Conservation (phyloP, 2,329 filamentous ascomycete genomes). For the Colletotrichum theobromicola region DNA sequence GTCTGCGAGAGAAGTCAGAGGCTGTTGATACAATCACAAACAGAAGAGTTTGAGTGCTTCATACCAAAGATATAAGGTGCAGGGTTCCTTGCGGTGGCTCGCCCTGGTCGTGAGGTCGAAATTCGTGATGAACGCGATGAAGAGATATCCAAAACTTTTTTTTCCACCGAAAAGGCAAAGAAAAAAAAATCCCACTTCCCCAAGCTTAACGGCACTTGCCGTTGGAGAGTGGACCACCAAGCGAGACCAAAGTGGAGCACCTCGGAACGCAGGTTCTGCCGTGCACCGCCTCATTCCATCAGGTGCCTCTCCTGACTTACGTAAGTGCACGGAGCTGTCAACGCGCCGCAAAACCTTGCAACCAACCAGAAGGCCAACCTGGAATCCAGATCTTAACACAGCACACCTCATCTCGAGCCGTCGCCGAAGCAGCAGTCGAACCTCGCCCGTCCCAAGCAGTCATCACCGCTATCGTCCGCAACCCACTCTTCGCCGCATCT, state of each 20-base stretch:
- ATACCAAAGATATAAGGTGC: constrained; percentile 25
- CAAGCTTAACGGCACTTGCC: constrained; percentile 11
- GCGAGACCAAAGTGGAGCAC: background rate
- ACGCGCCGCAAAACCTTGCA: constrained; percentile 46
- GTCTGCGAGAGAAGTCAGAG: background rate
- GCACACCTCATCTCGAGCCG: constrained; percentile 24
- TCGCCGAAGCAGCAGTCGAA: constrained; percentile 21
- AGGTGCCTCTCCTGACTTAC: constrained; percentile 5
- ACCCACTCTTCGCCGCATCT: constrained; percentile 21
- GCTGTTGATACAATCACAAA: background rate
- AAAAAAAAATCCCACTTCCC: constrained; percentile 24
- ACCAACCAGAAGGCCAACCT: constrained; percentile 41
- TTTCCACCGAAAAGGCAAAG: background rate
- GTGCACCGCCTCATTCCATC: background rate
- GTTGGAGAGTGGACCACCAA: background rate
- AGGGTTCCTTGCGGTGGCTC: constrained; percentile 69
- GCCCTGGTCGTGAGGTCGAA: constrained; percentile 44
- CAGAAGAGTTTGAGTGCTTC: background rate
- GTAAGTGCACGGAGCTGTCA: constrained; percentile 26
- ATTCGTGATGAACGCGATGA: constrained; percentile 1
- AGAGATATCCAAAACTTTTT: background rate
- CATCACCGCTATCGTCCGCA: constrained; percentile 12
- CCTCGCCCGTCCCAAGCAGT: constrained; percentile 2
- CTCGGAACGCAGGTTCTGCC: background rate
- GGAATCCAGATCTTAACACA: constrained; percentile 41